A percentile compares a stretch with the other conserved stretches of the same genome.
phyloP scores from a whole-genome alignment of 306 rosid genomes.

The Benincasa hispida region DNA sequence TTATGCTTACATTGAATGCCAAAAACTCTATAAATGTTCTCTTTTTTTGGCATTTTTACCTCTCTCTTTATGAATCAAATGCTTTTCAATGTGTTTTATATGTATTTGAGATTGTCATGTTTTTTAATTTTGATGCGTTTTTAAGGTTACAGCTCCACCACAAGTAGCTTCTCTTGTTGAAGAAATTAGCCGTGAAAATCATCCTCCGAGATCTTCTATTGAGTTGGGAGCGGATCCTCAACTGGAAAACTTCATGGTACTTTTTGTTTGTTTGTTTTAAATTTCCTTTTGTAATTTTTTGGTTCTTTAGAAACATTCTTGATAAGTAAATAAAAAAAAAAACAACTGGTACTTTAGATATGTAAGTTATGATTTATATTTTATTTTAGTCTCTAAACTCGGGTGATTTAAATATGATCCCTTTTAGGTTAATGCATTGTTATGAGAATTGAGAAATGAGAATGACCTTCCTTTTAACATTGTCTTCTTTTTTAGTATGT shows the following conservation, averaged over 20 bases:
- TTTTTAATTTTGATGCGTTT: not conserved
- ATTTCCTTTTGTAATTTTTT: not conserved
- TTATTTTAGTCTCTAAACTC: not conserved
- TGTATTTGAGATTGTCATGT: not conserved
- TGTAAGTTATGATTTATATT: not conserved
- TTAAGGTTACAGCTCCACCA: conserved; percentile 75
- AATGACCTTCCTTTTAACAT: no score
- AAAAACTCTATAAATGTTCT: conserved; percentile 39
- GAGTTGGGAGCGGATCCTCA: conserved; percentile 77
- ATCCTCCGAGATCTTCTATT: conserved; percentile 16
- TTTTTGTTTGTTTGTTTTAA: not conserved
- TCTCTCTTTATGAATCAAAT: not conserved
- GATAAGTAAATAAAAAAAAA: not conserved
- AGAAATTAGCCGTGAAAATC: conserved; percentile 36
- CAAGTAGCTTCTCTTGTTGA: conserved; percentile 47
- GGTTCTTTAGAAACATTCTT: not conserved
- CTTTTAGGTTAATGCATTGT: not conserved
- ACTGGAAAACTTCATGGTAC: conserved; percentile 76
- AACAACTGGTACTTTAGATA: not conserved
- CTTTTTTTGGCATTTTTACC: not conserved
- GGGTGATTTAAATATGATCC: not conserved
- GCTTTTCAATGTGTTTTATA: no score
- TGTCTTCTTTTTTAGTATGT: no score
- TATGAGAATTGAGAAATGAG: no score
- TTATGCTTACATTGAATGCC: conserved; percentile 58